Percentiles rank a stretch among this genome's conserved stretches.
These are phyloP conservation scores for Aspergillus pseudoglaucus DNA, from an alignment of 2,329 filamentous ascomycete species.

Conservation along the genomic window DNA sequence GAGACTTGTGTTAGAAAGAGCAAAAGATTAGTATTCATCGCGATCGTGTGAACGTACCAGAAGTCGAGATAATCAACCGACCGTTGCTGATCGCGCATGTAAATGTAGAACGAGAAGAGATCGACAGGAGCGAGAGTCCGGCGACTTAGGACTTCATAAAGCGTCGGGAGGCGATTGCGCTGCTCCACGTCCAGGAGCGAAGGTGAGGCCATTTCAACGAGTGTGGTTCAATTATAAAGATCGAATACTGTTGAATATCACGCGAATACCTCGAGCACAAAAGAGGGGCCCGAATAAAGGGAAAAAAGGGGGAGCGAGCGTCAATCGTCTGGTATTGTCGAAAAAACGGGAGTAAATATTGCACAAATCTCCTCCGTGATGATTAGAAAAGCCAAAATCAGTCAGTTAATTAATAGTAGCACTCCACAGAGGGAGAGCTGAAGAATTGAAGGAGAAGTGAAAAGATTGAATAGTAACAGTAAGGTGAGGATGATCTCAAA, in stretches of 20 bases:
- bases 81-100: conserved; percentile 97
- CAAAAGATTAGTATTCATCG: neutral
- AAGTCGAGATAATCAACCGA: conserved; percentile 98
- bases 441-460: conserved; percentile 5
- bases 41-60: conserved; percentile 56
- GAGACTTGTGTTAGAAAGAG: conserved; percentile 7
- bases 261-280: neutral
- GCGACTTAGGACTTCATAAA: conserved; percentile 92
- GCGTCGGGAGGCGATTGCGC: conserved; percentile 82
- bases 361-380: neutral
- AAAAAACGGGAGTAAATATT: neutral
- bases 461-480: conserved; percentile 1
- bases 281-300: conserved; percentile 5
- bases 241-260: neutral
- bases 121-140: conserved; percentile 94
- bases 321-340: conserved; percentile 3
- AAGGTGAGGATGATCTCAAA: neutral
- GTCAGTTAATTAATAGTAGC: neutral
- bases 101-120: conserved; percentile 98
- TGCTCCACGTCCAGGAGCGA: conserved; percentile 35
- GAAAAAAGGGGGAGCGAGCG: conserved; percentile 14
- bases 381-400: neutral
- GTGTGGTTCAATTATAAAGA: neutral
- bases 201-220: conserved; percentile 22
- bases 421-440: neutral